Conservation (phyloP, 176 grass and related monocot species). For the Microstegium vimineum region DNA sequence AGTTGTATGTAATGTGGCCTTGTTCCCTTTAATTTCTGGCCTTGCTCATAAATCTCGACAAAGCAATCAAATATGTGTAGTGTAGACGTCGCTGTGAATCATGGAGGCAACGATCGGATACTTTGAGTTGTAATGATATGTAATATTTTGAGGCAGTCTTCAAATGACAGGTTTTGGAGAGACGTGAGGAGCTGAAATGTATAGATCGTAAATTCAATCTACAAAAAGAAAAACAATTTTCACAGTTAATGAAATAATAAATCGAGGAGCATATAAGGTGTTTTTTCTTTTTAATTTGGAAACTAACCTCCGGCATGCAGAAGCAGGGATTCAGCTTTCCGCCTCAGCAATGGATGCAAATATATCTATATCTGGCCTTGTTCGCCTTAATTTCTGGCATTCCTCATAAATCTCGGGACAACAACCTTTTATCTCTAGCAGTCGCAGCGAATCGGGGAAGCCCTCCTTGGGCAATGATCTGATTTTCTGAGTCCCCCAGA, state of each 20-base stretch:
- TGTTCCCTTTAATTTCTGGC: too few species aligned
- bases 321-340: not conserved
- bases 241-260: not conserved
- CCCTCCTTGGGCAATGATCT: not conserved
- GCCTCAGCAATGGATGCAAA: rapidly evolving
- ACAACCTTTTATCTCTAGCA: rapidly evolving
- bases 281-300: not conserved
- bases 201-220: too few species aligned
- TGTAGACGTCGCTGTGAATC: too few species aligned
- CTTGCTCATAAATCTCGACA: too few species aligned
- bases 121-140: too few species aligned
- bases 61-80: too few species aligned
- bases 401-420: not conserved
- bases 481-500: not conserved
- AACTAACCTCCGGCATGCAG: not conserved
- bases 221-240: not conserved
- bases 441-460: not conserved
- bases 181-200: too few species aligned
- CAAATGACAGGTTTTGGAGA: too few species aligned
- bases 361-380: not conserved
- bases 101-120: too few species aligned
- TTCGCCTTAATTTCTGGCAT: not conserved
- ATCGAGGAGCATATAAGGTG: not conserved
- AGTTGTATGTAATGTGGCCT: too few species aligned
- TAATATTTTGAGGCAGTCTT: too few species aligned